Evolutionary conservation across 345 rosid genomes (phyloP).

Genomic region (Gossypium rotundifolium): DNA sequence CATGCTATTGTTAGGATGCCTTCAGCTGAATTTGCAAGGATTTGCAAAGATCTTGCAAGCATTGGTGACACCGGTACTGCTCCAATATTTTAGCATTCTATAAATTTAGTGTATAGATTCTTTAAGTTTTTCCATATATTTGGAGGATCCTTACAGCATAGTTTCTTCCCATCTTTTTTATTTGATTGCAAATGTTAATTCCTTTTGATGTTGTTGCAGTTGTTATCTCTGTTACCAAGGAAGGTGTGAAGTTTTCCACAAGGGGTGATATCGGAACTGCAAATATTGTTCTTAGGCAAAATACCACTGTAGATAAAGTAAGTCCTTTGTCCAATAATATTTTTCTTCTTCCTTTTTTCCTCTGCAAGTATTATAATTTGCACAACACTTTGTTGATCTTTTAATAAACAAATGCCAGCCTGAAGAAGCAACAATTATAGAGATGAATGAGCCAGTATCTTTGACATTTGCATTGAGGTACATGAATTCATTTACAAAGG

Average conservation of each 20-base stretch:
- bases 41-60: constrained; percentile 81
- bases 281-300: constrained; percentile 89
- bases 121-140: background rate
- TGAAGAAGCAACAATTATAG: constrained; percentile 76
- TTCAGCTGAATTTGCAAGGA: constrained; percentile 81
- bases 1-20: constrained; percentile 97
- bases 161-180: background rate
- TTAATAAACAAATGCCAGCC: constrained; percentile 54
- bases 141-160: too few relatives aligned
- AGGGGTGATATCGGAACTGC: constrained; percentile 96
- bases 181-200: background rate
- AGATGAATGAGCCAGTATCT: constrained; percentile 94
- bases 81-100: background rate
- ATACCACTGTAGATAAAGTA: constrained; percentile 89
- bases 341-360: background rate
- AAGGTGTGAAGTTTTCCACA: constrained; percentile 95
- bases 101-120: background rate
- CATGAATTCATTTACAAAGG: constrained; percentile 97
- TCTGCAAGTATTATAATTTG: background rate
- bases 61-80: constrained; percentile 89
- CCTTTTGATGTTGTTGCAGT: constrained; percentile 33
- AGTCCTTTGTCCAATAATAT: background rate
- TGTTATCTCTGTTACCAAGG: constrained; percentile 92
- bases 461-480: constrained; percentile 91
- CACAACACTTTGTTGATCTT: background rate